A percentile compares a stretch with the other conserved stretches of the same genome.
Evolutionary conservation across 331 rosid species (phyloP).

Genomic region (Phaseolus coccineus): DNA sequence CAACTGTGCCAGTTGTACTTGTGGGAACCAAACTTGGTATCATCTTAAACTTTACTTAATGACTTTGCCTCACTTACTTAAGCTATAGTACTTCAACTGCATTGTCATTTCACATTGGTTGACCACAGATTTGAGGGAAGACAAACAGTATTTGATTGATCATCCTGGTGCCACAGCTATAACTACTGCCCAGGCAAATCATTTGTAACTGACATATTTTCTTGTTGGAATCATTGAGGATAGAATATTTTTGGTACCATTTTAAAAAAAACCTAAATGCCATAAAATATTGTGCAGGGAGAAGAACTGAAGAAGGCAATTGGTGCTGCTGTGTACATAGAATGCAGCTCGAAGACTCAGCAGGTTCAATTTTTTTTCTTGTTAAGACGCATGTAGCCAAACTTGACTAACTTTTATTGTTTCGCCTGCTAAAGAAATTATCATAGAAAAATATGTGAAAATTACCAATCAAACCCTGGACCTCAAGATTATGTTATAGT

Average conservation of each 20-base stretch:
- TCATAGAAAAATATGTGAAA: background rate
- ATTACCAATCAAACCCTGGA: background rate
- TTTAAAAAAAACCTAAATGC: background rate
- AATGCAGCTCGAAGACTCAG: constrained; percentile 27
- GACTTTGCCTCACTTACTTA: background rate
- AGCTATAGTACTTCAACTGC: background rate
- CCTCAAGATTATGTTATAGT: background rate
- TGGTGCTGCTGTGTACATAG: constrained; percentile 24
- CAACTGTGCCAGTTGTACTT: constrained; percentile 20
- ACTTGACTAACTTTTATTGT: background rate
- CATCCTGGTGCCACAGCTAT: constrained; percentile 17
- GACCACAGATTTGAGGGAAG: constrained; percentile 18
- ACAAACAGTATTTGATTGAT: constrained; percentile 15
- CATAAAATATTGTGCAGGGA: background rate
- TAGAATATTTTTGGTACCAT: background rate
- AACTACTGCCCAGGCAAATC: constrained; percentile 10
- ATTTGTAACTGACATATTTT: background rate
- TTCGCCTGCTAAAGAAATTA: background rate
- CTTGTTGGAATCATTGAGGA: background rate
- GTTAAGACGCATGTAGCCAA: background rate
- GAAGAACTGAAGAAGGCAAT: constrained; percentile 21
- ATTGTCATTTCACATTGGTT: background rate
- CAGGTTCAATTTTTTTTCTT: background rate
- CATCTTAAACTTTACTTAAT: constrained; percentile 7
- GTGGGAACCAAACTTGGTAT: constrained; percentile 32